Percentiles rank a stretch among this genome's conserved stretches.
Conservation (phyloP, 192 early-diverging fungal genomes). For the Rhizoclosmatium sp. region DNA sequence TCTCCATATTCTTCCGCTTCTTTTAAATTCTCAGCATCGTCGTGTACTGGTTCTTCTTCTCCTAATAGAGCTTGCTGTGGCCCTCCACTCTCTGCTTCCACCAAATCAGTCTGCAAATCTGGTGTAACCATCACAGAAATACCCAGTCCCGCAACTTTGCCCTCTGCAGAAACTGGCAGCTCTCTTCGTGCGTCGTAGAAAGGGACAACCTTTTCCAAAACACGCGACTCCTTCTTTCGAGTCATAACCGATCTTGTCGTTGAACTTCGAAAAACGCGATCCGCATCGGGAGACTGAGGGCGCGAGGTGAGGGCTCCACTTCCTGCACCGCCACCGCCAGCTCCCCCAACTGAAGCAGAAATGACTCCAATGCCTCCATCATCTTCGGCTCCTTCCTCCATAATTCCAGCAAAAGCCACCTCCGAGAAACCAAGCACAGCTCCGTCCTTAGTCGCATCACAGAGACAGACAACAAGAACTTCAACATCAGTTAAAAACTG, state of each 20-base stretch:
- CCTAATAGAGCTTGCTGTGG: constrained; percentile 16
- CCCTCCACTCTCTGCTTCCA: constrained; percentile 19
- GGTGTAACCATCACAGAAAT: constrained; percentile 43
- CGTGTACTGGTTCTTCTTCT: background rate
- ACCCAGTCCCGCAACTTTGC: constrained; percentile 44
- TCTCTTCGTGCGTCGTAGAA: constrained; percentile 47
- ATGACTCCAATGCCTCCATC: constrained; percentile 8
- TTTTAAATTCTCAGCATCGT: background rate
- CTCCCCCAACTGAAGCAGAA: background rate
- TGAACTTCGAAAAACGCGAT: constrained; percentile 6
- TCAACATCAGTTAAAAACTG: constrained; percentile 48
- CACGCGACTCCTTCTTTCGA: background rate
- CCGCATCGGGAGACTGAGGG: constrained; percentile 13
- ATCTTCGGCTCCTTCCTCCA: constrained; percentile 17
- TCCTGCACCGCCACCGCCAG: background rate
- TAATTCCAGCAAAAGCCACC: constrained; percentile 37
- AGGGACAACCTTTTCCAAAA: constrained; percentile 52
- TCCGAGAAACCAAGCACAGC: constrained; percentile 52
- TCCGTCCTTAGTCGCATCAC: constrained; percentile 21
- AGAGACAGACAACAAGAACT: constrained; percentile 51
- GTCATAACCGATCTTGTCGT: background rate
- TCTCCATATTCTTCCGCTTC: constrained; percentile 8
- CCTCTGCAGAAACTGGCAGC: constrained; percentile 46
- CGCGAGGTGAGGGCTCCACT: background rate
- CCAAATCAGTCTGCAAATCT: constrained; percentile 30